Evolutionary conservation across 768 basidiomycete species (phyloP).

Genomic region (Pleurotus platypus): DNA sequence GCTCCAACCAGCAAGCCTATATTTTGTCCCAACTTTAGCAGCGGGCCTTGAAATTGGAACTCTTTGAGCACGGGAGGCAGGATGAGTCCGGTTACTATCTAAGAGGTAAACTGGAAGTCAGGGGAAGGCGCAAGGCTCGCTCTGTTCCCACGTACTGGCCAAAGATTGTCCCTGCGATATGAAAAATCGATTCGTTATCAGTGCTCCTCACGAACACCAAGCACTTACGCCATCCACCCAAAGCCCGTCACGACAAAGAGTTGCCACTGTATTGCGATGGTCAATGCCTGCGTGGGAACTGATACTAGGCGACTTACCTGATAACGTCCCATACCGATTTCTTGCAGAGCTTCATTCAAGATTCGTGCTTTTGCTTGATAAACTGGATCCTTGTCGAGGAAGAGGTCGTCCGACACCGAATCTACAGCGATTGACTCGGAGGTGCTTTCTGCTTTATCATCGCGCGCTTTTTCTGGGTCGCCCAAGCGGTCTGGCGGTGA

Average conservation of each 20-base stretch:
- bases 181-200: no score
- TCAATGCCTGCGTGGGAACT: background rate
- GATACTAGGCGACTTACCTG: slow-evolving; percentile 35
- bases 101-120: slow-evolving; percentile 5
- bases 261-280: slow-evolving; percentile 38
- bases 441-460: background rate
- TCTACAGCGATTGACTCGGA: background rate
- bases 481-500: background rate
- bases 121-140: background rate
- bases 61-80: slow-evolving; percentile 61
- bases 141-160: slow-evolving; percentile 49
- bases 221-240: slow-evolving; percentile 70
- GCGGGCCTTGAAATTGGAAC: slow-evolving; percentile 58
- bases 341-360: slow-evolving; percentile 58
- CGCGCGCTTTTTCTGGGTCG: background rate
- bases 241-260: slow-evolving; percentile 69
- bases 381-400: slow-evolving; percentile 37
- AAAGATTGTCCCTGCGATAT: slow-evolving; percentile 56
- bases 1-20: slow-evolving; percentile 70
- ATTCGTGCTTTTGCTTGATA: slow-evolving; percentile 57
- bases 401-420: background rate
- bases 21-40: slow-evolving; percentile 67
- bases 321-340: slow-evolving; percentile 71
- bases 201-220: background rate
- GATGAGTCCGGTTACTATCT: slow-evolving; percentile 67